Percentiles rank a stretch among this genome's conserved stretches.
Evolutionary conservation across 2,329 filamentous ascomycete species (phyloP).

Genomic region (Beauveria varroae): DNA sequence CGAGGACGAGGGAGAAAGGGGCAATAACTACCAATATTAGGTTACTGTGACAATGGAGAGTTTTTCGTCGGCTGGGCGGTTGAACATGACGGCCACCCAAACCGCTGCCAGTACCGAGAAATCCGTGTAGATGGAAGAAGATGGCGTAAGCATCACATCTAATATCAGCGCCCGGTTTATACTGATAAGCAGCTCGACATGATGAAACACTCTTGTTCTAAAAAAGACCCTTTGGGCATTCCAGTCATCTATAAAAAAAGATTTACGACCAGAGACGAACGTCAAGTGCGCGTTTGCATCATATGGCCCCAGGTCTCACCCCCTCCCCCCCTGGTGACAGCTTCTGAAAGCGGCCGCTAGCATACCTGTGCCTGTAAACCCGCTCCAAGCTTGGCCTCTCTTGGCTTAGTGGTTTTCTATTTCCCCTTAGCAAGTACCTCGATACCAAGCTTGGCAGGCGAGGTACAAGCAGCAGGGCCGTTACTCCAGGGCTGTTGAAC

Average conservation of each 20-base stretch:
- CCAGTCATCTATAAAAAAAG: conserved; percentile 5
- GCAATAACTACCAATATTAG: too few species aligned
- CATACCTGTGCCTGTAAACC: conserved; percentile 2
- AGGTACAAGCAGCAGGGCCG: neutral
- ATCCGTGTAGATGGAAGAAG: too few species aligned
- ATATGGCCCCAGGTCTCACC: neutral
- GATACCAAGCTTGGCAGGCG: too few species aligned
- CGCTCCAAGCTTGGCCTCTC: too few species aligned
- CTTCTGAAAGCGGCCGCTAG: conserved; percentile 1
- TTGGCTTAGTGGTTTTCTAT: too few species aligned
- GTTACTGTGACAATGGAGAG: neutral
- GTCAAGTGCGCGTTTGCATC: neutral
- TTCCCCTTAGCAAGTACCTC: too few species aligned
- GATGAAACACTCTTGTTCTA: too few species aligned
- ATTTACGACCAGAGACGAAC: neutral
- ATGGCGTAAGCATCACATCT: neutral
- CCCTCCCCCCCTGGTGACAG: neutral
- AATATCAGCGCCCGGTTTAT: neutral
- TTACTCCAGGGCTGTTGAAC: neutral
- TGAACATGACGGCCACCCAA: neutral
- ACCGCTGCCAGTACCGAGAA: neutral
- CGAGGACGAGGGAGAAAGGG: neutral
- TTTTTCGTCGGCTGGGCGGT: too few species aligned
- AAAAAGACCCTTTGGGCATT: neutral
- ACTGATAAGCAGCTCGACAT: neutral